phyloP scores from a whole-genome alignment of 129 eudicot species.

The Flaveria trinervia region DNA sequence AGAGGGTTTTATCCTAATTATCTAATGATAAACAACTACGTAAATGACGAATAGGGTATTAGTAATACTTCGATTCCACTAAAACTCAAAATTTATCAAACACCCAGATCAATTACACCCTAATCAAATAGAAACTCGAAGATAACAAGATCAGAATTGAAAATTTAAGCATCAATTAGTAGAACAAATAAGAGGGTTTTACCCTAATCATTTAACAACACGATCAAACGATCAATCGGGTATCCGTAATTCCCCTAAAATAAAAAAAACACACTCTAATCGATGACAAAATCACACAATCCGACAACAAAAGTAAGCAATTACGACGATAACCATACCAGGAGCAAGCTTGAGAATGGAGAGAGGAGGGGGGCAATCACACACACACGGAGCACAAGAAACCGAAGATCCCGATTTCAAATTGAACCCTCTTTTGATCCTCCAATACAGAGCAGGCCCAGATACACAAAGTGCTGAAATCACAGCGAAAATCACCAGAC shows the following conservation, averaged over 20 bases:
- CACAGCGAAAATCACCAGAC: conserved; percentile 74
- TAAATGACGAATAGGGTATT: not conserved
- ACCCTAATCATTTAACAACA: conserved; percentile 9
- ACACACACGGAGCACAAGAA: conserved; percentile 63
- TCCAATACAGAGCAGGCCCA: conserved; percentile 82
- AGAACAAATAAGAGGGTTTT: not conserved
- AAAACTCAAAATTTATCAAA: not conserved
- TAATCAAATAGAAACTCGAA: not conserved
- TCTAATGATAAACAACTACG: not conserved
- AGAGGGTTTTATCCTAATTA: not conserved
- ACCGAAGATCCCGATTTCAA: conserved; percentile 36
- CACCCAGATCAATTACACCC: not conserved
- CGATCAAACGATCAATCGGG: not conserved
- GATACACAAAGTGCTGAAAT: conserved; percentile 80
- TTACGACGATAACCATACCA: conserved; percentile 46
- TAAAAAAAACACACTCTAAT: not conserved
- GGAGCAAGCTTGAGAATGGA: conserved; percentile 71
- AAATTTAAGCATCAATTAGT: not conserved
- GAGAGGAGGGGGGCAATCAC: conserved; percentile 82
- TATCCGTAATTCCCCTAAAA: not conserved
- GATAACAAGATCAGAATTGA: not conserved
- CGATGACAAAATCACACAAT: not conserved
- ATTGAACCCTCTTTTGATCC: conserved; percentile 52
- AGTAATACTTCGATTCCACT: not conserved
- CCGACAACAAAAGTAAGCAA: not conserved